Evolutionary conservation across 2,329 filamentous ascomycete genomes (phyloP), one percentile per base, ranked within the genome.

Genomic region (Chrysoporthe cubensis): DNA sequence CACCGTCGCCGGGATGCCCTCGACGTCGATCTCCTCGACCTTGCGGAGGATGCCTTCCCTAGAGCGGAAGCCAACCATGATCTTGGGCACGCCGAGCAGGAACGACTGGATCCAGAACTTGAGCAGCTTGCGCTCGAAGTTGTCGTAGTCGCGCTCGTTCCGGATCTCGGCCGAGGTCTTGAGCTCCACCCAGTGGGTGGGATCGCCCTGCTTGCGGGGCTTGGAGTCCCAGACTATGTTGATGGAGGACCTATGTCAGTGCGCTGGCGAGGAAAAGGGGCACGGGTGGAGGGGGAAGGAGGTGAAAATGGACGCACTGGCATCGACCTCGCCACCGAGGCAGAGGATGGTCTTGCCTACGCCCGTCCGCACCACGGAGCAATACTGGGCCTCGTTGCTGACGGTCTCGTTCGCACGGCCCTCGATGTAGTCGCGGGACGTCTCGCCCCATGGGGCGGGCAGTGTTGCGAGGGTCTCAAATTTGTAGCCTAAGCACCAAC

Each of bases 81-180:
- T 93, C 72, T 90, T 96, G 0, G 94, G 93, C 0, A 98, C 94
- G 52, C 95, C 95, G 1, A 99, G 89, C 2, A 99, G 84, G 76
- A 97, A 99, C 0, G 92, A 97, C 78, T 98, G 96, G 16, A 95
- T 93, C 96, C 96, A 99, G 80, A 95, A 97, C 75, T 96, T 96
- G 79, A 97, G 87, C 65, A 98, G 85, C 77, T 98, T 98, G 61
- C 92, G 88, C 79, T 97, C 92, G 76, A 95, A 97, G 71, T 89
- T 91, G 26, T 90, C 79, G 75, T 88, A 84, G 74, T 96, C 92
- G 59, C 88, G 85, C 1, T 90, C 85, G 69, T 86, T 86, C 63
- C 84, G 83, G 62, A 95, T 89, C 71, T 91, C 89, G 52, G 87
- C 90, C n/a, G 89, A 88, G 0, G 96, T 99, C 78, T 99, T 99